phyloP scores from a whole-genome alignment of 345 rosid species.

The Mallotus nudiflorus region DNA sequence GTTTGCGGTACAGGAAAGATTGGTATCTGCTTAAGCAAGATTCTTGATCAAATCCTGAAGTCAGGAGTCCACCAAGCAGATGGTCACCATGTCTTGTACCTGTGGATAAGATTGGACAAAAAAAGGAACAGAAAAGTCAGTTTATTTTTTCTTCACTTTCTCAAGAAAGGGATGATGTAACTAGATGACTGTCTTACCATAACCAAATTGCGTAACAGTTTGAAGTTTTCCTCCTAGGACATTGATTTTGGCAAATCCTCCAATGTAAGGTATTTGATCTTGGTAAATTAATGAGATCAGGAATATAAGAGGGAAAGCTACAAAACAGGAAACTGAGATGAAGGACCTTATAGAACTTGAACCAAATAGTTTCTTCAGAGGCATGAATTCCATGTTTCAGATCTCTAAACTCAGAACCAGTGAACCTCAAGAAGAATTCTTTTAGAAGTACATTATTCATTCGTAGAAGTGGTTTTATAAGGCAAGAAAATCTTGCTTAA shows the following conservation, averaged over 20 bases:
- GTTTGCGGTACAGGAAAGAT: conserved; percentile 6
- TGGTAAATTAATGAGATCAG: background rate
- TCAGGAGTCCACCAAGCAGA: no score
- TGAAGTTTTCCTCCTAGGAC: background rate
- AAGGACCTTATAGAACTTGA: background rate
- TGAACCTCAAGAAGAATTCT: no score
- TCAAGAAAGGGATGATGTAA: no score
- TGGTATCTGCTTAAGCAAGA: no score
- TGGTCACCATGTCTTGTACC: no score
- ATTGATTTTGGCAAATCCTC: background rate
- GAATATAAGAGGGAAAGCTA: conserved; percentile 1
- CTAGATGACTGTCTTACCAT: background rate
- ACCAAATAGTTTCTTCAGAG: background rate
- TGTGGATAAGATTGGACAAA: no score
- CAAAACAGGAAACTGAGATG: background rate
- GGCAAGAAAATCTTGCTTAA: background rate
- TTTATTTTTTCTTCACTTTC: no score
- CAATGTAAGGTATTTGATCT: background rate
- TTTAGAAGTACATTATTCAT: no score
- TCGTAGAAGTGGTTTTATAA: no score
- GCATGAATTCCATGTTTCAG: background rate
- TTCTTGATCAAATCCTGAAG: no score
- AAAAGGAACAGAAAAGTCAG: no score
- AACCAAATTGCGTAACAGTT: background rate
- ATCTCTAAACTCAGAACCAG: no score